These are phyloP conservation scores for Lentinula guzmanii DNA, from an alignment of 768 basidiomycete species.

Conservation along the genomic window DNA sequence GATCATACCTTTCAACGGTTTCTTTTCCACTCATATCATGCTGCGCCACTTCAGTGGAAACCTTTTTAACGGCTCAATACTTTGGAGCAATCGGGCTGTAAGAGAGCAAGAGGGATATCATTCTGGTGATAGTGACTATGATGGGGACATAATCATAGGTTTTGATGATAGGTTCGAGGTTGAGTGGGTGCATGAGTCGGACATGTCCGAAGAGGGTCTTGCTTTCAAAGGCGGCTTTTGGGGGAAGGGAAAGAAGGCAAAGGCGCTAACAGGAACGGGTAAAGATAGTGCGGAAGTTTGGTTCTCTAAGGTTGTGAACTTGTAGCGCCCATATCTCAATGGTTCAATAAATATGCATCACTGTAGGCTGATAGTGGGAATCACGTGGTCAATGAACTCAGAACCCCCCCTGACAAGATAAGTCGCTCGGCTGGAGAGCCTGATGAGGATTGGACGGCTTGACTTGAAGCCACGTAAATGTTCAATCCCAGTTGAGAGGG, in stretches of 20 bases:
- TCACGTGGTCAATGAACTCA: too few species aligned
- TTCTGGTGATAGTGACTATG: conserved; percentile 1
- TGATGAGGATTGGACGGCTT: too few species aligned
- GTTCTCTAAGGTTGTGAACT: not conserved
- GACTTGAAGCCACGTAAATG: too few species aligned
- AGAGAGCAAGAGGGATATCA: conserved; percentile 19
- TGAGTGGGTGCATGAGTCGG: conserved; percentile 27
- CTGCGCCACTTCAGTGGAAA: conserved; percentile 30
- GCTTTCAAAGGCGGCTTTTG: conserved; percentile 34
- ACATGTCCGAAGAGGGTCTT: conserved; percentile 23
- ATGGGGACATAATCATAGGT: conserved; percentile 27
- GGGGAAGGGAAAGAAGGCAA: conserved; percentile 24
- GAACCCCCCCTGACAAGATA: too few species aligned
- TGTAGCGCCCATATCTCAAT: not conserved
- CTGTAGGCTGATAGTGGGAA: too few species aligned
- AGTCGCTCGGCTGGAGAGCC: too few species aligned
- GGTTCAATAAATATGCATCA: too few species aligned
- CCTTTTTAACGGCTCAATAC: conserved; percentile 30
- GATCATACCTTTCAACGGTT: conserved; percentile 26
- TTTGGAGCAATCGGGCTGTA: conserved; percentile 30
- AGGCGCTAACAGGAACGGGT: not conserved
- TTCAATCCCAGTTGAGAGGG: too few species aligned
- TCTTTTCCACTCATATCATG: conserved; percentile 30
- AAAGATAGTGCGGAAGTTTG: conserved; percentile 6
- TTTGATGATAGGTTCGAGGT: conserved; percentile 29